These are phyloP conservation scores for Aspergillus indologenus DNA, from an alignment of 495 filamentous ascomycete species.

Conservation along the genomic window DNA sequence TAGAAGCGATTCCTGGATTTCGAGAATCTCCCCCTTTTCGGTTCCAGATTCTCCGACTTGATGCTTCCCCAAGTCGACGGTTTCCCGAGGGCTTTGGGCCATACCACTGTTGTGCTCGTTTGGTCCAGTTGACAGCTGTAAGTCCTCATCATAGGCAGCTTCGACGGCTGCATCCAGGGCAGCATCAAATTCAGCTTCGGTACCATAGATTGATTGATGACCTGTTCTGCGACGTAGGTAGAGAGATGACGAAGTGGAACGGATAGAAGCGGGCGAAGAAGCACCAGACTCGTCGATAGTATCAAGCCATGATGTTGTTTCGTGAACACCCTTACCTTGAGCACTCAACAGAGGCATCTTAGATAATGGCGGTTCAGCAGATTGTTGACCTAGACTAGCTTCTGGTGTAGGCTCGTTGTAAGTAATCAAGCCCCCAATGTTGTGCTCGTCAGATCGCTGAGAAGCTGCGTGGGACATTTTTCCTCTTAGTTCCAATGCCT, in stretches of 20 bases:
- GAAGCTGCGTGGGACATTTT: neutral
- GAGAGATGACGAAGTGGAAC: slow-evolving; percentile 71
- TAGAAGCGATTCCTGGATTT: slow-evolving; percentile 41
- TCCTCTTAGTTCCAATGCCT: neutral
- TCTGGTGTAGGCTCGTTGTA: neutral
- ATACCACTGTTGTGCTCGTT: slow-evolving; percentile 41
- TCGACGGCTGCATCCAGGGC: slow-evolving; percentile 95
- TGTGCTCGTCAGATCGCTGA: neutral
- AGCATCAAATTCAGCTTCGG: slow-evolving; percentile 91
- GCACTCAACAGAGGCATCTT: slow-evolving; percentile 30
- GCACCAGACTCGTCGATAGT: slow-evolving; percentile 94
- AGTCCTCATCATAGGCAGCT: slow-evolving; percentile 91
- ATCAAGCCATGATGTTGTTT: slow-evolving; percentile 90
- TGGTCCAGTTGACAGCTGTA: slow-evolving; percentile 63
- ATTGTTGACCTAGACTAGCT: neutral
- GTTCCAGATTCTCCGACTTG: slow-evolving; percentile 74
- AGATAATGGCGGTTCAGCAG: slow-evolving; percentile 20
- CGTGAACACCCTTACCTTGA: slow-evolving; percentile 50
- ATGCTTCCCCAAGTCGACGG: slow-evolving; percentile 76
- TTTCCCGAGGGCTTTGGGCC: slow-evolving; percentile 59
- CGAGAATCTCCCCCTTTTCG: slow-evolving; percentile 67
- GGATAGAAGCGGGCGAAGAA: slow-evolving; percentile 75
- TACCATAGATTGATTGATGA: slow-evolving; percentile 65
- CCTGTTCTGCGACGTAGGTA: slow-evolving; percentile 65
- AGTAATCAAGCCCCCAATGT: neutral